Base-by-base conservation (phyloP, 805 yeast species). In the Yamadazyma ubonensis region DNA sequence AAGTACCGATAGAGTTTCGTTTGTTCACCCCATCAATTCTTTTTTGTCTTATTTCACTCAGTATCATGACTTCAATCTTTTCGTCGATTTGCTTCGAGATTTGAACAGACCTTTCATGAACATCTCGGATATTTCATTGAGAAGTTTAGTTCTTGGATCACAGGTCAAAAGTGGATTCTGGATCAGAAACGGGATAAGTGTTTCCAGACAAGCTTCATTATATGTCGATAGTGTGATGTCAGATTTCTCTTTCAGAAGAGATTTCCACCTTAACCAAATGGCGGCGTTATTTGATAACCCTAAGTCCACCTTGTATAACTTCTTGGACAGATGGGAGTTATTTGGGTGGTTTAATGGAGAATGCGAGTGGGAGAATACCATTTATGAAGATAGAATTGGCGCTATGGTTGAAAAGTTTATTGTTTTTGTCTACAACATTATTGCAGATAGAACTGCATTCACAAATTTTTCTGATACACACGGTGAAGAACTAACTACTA, bases 121-220 rank as follows among this genome's bases (percentile, higher is more conserved):
- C 3, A 65, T 80, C 12, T 68, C 84, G 0, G 88, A 82, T 55
- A 65, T 73, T 37, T 71, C 83, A 0, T 55, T 84, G 35, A 70
- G 84, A 54, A 73, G 82, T 11, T 63, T 80, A 22, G 88, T 81
- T 1, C 61, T 83, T 21, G 71, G 76, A 14, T 61, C 81, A 3
- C 91, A 84, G 51, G 75, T 82, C 2, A 73, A 72, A 23, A 63
- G 75, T 1, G 85, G 85, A 1, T 78, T 76, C 45, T 84, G 93
- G 93, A 74, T 84, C 2, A 73, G 91, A 61, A 84, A 84, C 52
- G 93, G 93, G 15, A 53, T 65, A 38, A 68, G 75, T 5, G 75
- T 72, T 2, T 57, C 77, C 3, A 67, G 73, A 30, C 79, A 78
- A 47, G 74, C 80, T 0, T 54, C 72, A 0, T 59, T 73, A 11